Evolutionary conservation across 371 early-diverging fungal genomes (phyloP).

Genomic region (Mucor racemosus): DNA sequence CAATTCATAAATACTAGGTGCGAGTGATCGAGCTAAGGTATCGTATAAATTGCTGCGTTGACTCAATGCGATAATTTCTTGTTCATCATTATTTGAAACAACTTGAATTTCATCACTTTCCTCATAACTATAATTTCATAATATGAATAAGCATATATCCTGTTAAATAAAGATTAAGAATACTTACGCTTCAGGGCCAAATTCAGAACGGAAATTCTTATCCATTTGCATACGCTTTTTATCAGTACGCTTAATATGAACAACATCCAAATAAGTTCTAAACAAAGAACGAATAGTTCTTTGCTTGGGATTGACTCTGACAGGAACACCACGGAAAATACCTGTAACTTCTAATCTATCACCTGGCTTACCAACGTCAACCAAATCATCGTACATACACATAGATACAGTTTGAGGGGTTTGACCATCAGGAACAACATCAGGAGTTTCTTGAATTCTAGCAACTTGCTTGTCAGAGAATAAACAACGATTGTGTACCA

Average conservation of each 20-base stretch:
- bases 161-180: not conserved
- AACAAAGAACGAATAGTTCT: slow-evolving; percentile 94
- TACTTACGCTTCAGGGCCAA: slow-evolving; percentile 55
- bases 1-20: slow-evolving; percentile 97
- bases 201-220: slow-evolving; percentile 39
- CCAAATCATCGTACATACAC: slow-evolving; percentile 93
- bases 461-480: slow-evolving; percentile 98
- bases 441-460: slow-evolving; percentile 99
- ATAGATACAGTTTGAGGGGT: slow-evolving; percentile 98
- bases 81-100: slow-evolving; percentile 64
- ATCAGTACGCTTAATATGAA: slow-evolving; percentile 86
- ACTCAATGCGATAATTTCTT: slow-evolving; percentile 67
- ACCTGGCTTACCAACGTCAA: slow-evolving; percentile 97
- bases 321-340: slow-evolving; percentile 96
- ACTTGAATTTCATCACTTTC: slow-evolving; percentile 71
- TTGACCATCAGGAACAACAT: slow-evolving; percentile 98
- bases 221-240: slow-evolving; percentile 68
- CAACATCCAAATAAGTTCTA: slow-evolving; percentile 97
- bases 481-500: slow-evolving; percentile 93
- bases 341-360: slow-evolving; percentile 96
- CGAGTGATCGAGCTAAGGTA: slow-evolving; percentile 80
- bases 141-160: not conserved
- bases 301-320: slow-evolving; percentile 92
- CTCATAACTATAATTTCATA: slow-evolving; percentile 44
- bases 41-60: slow-evolving; percentile 78